Conservation (phyloP, 805 yeast genomes). For the Pichia membranifaciens region DNA sequence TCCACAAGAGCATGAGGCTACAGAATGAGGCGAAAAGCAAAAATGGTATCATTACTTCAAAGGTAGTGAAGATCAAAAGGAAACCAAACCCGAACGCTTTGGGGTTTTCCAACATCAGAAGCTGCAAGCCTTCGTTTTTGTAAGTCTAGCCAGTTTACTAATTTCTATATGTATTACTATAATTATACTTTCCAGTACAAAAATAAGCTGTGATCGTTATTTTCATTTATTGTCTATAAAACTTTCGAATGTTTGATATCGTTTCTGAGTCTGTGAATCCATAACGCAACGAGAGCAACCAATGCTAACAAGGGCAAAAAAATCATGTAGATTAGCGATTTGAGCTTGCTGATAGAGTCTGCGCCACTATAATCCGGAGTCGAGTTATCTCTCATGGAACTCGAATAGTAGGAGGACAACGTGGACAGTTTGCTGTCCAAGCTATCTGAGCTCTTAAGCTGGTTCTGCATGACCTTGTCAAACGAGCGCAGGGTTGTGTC, state of each 20-base stretch:
- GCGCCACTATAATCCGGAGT: not conserved
- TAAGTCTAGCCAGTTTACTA: not conserved
- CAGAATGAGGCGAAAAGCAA: slow-evolving; percentile 23
- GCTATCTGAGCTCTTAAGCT: slow-evolving; percentile 12
- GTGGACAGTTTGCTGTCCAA: slow-evolving; percentile 11
- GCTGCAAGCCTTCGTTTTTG: slow-evolving; percentile 41
- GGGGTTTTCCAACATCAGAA: slow-evolving; percentile 40
- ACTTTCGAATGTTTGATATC: slow-evolving; percentile 60
- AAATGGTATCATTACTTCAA: slow-evolving; percentile 29
- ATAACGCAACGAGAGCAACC: slow-evolving; percentile 36
- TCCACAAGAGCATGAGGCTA: slow-evolving; percentile 22
- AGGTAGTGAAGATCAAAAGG: slow-evolving; percentile 38
- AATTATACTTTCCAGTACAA: too few relatives aligned
- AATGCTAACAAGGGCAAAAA: slow-evolving; percentile 36
- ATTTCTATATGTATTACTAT: too few relatives aligned
- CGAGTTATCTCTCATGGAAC: not conserved
- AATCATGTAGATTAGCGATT: slow-evolving; percentile 19
- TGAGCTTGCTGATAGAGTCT: slow-evolving; percentile 5
- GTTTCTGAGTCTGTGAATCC: slow-evolving; percentile 49
- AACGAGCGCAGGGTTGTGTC: slow-evolving; percentile 14
- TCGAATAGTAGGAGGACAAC: slow-evolving; percentile 3
- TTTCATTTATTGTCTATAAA: slow-evolving; percentile 33
- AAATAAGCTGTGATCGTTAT: too few relatives aligned
- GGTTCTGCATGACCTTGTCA: slow-evolving; percentile 14
- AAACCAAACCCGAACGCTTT: slow-evolving; percentile 44